A percentile compares a stretch with the other conserved stretches of the same genome.
Conservation (phyloP, 1,284 basidiomycete genomes). For the Cutaneotrichosporon arboriforme region DNA sequence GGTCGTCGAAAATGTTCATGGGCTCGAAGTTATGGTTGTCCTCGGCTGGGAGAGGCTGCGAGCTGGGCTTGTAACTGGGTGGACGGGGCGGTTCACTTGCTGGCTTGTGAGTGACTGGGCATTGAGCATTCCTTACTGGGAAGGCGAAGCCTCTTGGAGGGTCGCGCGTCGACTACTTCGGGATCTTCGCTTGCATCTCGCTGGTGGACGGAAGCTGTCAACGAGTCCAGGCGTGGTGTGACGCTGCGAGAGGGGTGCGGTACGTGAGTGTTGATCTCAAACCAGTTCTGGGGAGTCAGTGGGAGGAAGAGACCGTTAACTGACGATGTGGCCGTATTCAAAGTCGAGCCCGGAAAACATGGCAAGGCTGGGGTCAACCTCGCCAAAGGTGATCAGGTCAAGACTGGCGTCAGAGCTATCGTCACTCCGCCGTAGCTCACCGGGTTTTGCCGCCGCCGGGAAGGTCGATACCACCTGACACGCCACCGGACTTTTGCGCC, state of each 20-base stretch:
- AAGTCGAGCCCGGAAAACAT: constrained; percentile 19
- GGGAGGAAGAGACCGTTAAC: neutral
- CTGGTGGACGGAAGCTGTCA: neutral
- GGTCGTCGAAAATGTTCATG: constrained; percentile 9
- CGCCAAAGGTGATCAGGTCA: constrained; percentile 38
- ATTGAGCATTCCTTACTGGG: too few species aligned
- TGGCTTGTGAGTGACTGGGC: too few species aligned
- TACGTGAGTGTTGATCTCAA: constrained; percentile 25
- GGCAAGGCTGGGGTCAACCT: constrained; percentile 13
- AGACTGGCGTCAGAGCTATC: constrained; percentile 22
- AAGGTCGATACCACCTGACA: constrained; percentile 31
- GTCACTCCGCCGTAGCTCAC: constrained; percentile 16
- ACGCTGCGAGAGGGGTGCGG: neutral
- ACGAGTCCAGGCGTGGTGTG: neutral
- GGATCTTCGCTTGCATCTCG: constrained; percentile 29
- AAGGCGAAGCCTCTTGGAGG: too few species aligned
- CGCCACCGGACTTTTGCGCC: constrained; percentile 1
- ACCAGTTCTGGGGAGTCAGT: constrained; percentile 32
- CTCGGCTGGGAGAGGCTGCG: too few species aligned
- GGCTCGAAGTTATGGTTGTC: constrained; percentile 13
- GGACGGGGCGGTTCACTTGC: neutral
- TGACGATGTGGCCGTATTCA: constrained; percentile 28
- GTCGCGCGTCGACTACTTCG: constrained; percentile 16
- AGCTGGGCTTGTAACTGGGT: too few species aligned
- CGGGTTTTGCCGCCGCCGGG: constrained; percentile 31